Base-by-base conservation (phyloP, 2,329 filamentous ascomycete genomes). In the Westerdykella sp. region DNA sequence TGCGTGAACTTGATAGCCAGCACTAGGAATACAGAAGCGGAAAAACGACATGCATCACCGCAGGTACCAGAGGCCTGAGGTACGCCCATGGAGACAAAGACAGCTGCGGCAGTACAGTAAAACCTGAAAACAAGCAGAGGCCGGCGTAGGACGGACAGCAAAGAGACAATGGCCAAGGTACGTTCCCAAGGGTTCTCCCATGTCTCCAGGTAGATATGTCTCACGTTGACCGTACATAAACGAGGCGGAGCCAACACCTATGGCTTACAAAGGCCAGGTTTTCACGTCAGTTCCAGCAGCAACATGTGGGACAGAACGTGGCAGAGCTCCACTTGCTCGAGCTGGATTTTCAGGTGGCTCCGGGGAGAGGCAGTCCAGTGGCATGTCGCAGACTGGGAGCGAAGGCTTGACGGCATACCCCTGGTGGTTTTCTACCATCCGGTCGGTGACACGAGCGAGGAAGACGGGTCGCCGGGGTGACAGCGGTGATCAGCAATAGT, bases 171-270 rank as follows among this genome's bases (percentile, higher is more conserved):
- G 37, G 28, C 37, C 39, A 35, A 45, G 18, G 14, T 21, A 42
- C 11, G 18, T 21, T 21, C 18, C 18, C 6, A 21, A 21, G 18
- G 18, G 25, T 28, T 28, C 25, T 28, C 7, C 25, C 25, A 28
- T 9, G 25, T 28, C 9, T 35, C n/a, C 32, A 12, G 7, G 32
- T 15, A 23, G 35, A 42, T 34, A 38, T 23, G 44, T 49, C 45
- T 46, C 40, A 42, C 16, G 22, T 42, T 43, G 34, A 44, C 7
- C 22, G 37, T 30, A 40, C 32, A 38, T 32, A 42, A 35, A 42
- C 14, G 21, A 16, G 22, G 6, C 15, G n/a, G n/a, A 21, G 42
- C 41, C 25, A 45, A 39, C 38, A 25, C 15, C 36, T 44, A 28
- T 32, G 42, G 36, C 28, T 22, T 22, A 14, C 37, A 15, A 15